Percentiles rank a stretch among this genome's conserved stretches.
Evolutionary conservation across 2,329 filamentous ascomycete species (phyloP).

Genomic region (Neofusicoccum cordaticola): DNA sequence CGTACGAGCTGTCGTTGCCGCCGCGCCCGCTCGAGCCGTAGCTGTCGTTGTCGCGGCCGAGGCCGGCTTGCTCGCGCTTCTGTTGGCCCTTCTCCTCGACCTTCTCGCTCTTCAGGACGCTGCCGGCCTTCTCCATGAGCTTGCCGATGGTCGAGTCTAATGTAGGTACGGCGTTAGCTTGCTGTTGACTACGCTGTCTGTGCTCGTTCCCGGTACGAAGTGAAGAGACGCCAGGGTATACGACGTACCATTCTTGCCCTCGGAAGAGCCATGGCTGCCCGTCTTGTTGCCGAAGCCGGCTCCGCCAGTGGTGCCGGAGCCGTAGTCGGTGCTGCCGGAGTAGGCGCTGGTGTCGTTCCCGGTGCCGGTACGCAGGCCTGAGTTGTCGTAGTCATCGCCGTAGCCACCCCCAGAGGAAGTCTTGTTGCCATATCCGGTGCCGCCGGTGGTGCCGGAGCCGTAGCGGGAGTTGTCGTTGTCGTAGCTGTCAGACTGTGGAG

Average conservation of each 20-base stretch:
- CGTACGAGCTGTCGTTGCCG: not conserved
- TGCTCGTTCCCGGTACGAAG: not conserved
- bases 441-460: conserved; percentile 31
- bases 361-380: conserved; percentile 26
- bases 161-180: conserved; percentile 19
- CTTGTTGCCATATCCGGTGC: conserved; percentile 40
- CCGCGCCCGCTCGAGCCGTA: not conserved
- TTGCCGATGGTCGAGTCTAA: conserved; percentile 54
- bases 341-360: conserved; percentile 28
- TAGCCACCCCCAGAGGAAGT: conserved; percentile 4
- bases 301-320: conserved; percentile 31
- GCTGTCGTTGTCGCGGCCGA: not conserved
- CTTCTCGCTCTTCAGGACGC: conserved; percentile 47
- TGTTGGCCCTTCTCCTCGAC: conserved; percentile 50
- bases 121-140: conserved; percentile 58
- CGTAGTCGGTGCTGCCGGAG: conserved; percentile 27
- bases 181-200: not conserved
- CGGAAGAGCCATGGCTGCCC: conserved; percentile 11
- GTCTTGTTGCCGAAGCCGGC: conserved; percentile 40
- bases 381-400: conserved; percentile 19
- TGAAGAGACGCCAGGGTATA: not conserved
- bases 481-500: conserved; percentile 3
- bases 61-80: conserved; percentile 44
- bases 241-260: not conserved
- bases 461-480: conserved; percentile 22